Evolutionary conservation across 306 rosid species (phyloP).

Genomic region (Elaeagnus macrophylla): DNA sequence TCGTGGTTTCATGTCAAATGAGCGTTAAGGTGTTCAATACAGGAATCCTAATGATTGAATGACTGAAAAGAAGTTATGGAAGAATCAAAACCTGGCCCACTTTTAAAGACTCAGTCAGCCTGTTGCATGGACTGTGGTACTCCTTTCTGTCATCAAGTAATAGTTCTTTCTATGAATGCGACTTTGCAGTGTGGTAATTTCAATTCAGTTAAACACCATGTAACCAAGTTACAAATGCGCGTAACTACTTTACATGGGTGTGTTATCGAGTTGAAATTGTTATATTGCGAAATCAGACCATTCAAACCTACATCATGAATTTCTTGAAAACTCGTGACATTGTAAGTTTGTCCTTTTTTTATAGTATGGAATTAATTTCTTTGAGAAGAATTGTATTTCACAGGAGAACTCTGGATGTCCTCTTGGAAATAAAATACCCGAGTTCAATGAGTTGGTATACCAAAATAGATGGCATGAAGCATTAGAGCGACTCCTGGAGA

Average conservation of each 20-base stretch:
- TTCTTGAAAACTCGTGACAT: too few species aligned
- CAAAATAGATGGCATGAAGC: slow-evolving; percentile 98
- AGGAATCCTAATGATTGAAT: slow-evolving; percentile 76
- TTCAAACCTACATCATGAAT: too few species aligned
- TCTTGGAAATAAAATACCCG: slow-evolving; percentile 95
- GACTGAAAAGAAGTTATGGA: slow-evolving; percentile 95
- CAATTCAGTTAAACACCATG: too few species aligned
- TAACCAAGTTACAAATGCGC: too few species aligned
- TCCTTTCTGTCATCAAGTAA: slow-evolving; percentile 97
- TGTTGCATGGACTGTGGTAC: slow-evolving; percentile 99
- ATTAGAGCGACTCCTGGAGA: slow-evolving; percentile 86
- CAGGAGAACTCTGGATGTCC: slow-evolving; percentile 98
- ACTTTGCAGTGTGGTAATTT: too few species aligned
- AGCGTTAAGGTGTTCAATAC: slow-evolving; percentile 91
- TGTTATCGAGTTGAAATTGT: too few species aligned
- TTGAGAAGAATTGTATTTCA: slow-evolving; percentile 14
- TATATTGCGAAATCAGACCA: too few species aligned
- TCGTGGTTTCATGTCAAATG: slow-evolving; percentile 86
- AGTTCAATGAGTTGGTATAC: slow-evolving; percentile 88
- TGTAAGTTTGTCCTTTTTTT: too few species aligned
- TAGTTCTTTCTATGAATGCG: background rate
- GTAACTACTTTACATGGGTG: too few species aligned
- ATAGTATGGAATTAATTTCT: background rate
- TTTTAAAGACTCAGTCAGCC: slow-evolving; percentile 85
- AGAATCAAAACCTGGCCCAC: slow-evolving; percentile 87